Percentiles rank a stretch among this genome's conserved stretches.
These are phyloP conservation scores for Tetrapisispora arboricola DNA, from an alignment of 805 yeast genomes.

Conservation along the genomic window DNA sequence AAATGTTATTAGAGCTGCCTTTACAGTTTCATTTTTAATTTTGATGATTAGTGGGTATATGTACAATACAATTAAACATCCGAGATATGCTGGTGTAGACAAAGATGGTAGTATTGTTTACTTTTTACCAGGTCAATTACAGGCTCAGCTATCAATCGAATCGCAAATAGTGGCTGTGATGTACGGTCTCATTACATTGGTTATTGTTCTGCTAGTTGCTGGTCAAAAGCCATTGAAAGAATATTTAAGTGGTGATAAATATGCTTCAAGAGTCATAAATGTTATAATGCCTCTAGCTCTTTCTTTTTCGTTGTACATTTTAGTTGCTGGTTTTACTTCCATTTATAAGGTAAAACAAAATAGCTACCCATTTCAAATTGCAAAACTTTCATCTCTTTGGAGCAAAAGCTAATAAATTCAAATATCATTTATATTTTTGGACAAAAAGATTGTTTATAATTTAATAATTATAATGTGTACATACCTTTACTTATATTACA, in stretches of 20 bases:
- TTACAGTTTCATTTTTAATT: conserved; percentile 49
- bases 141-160: conserved; percentile 74
- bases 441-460: not conserved
- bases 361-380: conserved; percentile 60
- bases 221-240: conserved; percentile 36
- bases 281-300: conserved; percentile 39
- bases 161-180: conserved; percentile 73
- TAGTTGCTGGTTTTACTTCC: conserved; percentile 53
- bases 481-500: no score
- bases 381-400: conserved; percentile 1
- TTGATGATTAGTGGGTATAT: conserved; percentile 82
- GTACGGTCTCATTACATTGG: conserved; percentile 58
- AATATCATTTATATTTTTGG: not conserved
- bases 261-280: conserved; percentile 28
- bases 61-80: conserved; percentile 79
- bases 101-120: conserved; percentile 38
- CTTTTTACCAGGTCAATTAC: conserved; percentile 53
- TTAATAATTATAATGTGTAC: not conserved
- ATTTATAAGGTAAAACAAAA: conserved; percentile 61
- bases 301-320: conserved; percentile 38
- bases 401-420: not conserved
- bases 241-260: conserved; percentile 25
- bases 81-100: conserved; percentile 41
- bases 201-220: conserved; percentile 47
- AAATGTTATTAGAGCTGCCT: conserved; percentile 62